Evolutionary conservation across 1,284 basidiomycete genomes (phyloP), one percentile per base, ranked within the genome.

Genomic region (Stereum hirsutum): DNA sequence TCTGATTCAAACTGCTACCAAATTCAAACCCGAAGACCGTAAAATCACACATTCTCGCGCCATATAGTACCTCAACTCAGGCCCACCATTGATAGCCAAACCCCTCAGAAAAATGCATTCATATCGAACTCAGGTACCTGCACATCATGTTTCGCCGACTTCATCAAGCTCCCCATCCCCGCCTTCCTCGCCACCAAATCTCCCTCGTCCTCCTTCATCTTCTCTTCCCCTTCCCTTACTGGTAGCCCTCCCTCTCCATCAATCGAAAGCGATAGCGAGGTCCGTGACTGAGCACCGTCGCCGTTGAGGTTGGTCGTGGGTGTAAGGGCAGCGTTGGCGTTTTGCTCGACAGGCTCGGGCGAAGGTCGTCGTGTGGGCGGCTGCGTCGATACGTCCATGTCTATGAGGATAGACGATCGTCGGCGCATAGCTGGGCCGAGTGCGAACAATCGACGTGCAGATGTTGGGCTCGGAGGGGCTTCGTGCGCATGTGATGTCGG

Each of bases 61-160:
- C n/a, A n/a, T n/a, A n/a, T n/a, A n/a, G n/a, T n/a, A n/a, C n/a
- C n/a, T n/a, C n/a, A n/a, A n/a, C n/a, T n/a, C n/a, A n/a, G n/a
- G n/a, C n/a, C n/a, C n/a, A n/a, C n/a, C n/a, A n/a, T n/a, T n/a
- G n/a, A n/a, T n/a, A n/a, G n/a, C n/a, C n/a, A n/a, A n/a, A n/a
- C n/a, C n/a, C n/a, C n/a, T 46, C 32, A 69, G 49, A 67, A 74
- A 56, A 87, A 90, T n/a, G 76, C 74, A 57, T 68, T 70, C 79
- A 93, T 89, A 59, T 88, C 76, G 56, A 92, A 89, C 57, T 92
- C 90, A 5, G 89, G 85, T 39, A 91, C 82, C 55, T 85, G 72
- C 24, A 89, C 74, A 57, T 90, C 82, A 51, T 87, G 80, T 55
- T 87, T 91, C n/a, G 90, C 90, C 10, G 85, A 77, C 64, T 87